phyloP scores from a whole-genome alignment of 139 green algal species.

The Chlorella sp. region DNA sequence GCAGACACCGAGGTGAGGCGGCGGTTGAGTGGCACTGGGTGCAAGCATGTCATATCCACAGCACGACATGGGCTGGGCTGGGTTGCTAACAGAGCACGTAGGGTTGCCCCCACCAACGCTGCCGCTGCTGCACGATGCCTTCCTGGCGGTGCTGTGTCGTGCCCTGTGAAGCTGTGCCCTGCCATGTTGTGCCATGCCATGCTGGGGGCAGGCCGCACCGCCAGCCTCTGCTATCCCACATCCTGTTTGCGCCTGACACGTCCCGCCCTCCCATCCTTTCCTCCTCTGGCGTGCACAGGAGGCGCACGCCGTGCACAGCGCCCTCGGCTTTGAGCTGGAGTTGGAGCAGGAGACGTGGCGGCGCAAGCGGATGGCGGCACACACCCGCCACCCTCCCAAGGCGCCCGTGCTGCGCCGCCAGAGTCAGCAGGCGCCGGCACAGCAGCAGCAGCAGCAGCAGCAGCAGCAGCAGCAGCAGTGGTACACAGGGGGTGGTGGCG shows the following conservation, averaged over 20 bases:
- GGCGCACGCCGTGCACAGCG: conserved; percentile 1
- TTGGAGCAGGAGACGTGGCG: conserved; percentile 15
- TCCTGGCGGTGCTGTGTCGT: not conserved
- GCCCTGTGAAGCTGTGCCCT: not conserved
- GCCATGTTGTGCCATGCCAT: not conserved
- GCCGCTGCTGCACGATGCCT: not conserved
- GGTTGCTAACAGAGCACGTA: not conserved
- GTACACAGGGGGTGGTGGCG: not conserved
- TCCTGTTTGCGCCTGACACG: not conserved
- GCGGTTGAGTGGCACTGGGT: not conserved
- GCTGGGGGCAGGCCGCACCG: not conserved
- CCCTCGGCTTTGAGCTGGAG: not conserved
- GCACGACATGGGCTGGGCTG: too few species aligned
- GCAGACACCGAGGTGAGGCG: not conserved
- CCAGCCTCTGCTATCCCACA: not conserved
- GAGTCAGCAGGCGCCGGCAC: not conserved
- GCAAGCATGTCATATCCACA: too few species aligned
- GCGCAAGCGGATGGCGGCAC: not conserved
- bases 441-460: not conserved
- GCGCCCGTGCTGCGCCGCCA: not conserved
- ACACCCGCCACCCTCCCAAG: not conserved
- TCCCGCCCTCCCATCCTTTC: not conserved
- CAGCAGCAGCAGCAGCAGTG: not conserved
- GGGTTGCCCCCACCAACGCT: not conserved
- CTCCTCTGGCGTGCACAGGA: not conserved